Base-by-base conservation (phyloP, 2,329 filamentous ascomycete species). In the Curvularia lunata region DNA sequence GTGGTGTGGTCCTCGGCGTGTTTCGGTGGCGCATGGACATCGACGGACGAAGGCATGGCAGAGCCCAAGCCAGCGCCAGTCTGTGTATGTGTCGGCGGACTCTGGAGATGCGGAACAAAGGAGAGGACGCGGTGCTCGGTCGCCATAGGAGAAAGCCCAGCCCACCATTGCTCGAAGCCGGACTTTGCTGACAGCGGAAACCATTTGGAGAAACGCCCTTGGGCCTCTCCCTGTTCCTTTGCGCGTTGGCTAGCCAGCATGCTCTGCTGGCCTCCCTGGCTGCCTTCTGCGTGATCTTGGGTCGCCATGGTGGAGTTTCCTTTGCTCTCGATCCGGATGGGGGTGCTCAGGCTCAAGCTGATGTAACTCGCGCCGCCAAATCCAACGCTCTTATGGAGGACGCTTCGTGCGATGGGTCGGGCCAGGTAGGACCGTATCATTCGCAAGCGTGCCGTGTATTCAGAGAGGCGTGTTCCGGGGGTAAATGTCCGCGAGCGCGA, bases 151-250 rank as follows among this genome's bases (percentile, higher is more conserved):
- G 92, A 88, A n/a, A 95, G 81, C 62, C 87, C 89, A 10, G 88
- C 86, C 95, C 95, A 99, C 92, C 93, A 71, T 38, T 69, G 66
- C 32, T 50, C 51, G 62, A 92, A 91, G 16, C 91, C 94, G 57
- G 97, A 92, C 71, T 93, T 95, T 80, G 97, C 97, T 48, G 92
- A 89, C 21, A 98, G 80, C 2, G 95, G 93, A 66, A 99, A 98
- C 76, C 85, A 88, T 32, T 78, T 67, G 4, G 67, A 63, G 27
- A 73, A 64, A 12, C 72, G 38, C 12, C 77, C 68, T 62, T 74
- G 71, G 12, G 52, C 66, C 52, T 75, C 70, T 5, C 69, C 72
- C 52, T 73, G 71, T 58, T 78, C 74, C 56, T 77, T 78, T 34
- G 74, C 75, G 59, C 81, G 75, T 67, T 82, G 80, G 27, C 82